These are phyloP conservation scores for Aspergillus steynii DNA, from an alignment of 495 filamentous ascomycete genomes.

Conservation along the genomic window DNA sequence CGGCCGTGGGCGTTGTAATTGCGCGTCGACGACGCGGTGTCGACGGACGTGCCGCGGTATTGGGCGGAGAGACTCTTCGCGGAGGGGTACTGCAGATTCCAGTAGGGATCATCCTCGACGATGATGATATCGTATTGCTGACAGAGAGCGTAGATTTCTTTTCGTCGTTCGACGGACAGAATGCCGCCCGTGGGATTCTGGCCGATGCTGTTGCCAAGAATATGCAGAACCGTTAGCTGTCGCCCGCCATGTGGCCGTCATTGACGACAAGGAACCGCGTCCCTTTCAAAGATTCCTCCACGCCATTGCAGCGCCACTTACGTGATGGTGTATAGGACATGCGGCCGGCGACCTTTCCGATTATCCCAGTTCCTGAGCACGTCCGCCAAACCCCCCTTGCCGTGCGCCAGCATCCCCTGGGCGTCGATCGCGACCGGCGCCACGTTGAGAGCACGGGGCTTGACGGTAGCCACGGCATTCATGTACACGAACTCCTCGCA, in stretches of 20 bases:
- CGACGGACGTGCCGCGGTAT: constrained; percentile 32
- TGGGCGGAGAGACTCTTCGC: constrained; percentile 43
- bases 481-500: constrained; percentile 79
- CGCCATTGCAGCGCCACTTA: constrained; percentile 41
- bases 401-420: constrained; percentile 68
- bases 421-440: constrained; percentile 73
- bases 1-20: constrained; percentile 50
- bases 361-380: constrained; percentile 81
- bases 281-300: neutral
- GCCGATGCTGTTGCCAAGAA: constrained; percentile 61
- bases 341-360: constrained; percentile 68
- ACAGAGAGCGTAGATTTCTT: constrained; percentile 78
- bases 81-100: constrained; percentile 88
- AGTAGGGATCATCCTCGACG: constrained; percentile 94
- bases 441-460: constrained; percentile 69
- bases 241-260: neutral
- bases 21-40: constrained; percentile 3
- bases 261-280: neutral
- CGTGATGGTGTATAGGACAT: constrained; percentile 89
- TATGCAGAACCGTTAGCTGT: constrained; percentile 12
- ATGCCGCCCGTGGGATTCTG: constrained; percentile 88
- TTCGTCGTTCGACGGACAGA: constrained; percentile 66
- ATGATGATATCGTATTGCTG: constrained; percentile 87
- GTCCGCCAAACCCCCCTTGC: constrained; percentile 71
- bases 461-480: constrained; percentile 65